Evolutionary conservation across 2,329 filamentous ascomycete genomes (phyloP).

Genomic region (Fusarium keratoplasticum): DNA sequence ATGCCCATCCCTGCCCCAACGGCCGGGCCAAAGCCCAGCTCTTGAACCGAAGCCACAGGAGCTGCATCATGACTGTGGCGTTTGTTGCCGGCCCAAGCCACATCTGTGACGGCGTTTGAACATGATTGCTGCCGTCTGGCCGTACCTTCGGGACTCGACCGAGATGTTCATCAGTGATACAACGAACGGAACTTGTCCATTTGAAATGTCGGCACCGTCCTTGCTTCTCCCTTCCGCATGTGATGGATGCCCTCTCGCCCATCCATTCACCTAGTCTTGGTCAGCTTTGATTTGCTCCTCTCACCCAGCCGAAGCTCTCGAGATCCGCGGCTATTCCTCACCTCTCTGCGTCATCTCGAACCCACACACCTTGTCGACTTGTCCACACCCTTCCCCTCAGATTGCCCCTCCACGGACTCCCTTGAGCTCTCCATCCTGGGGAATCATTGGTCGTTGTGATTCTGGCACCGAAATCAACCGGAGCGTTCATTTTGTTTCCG

Average conservation of each 20-base stretch:
- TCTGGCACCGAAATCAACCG: slow-evolving; percentile 1
- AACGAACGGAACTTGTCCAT: slow-evolving; percentile 28
- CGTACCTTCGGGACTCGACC: slow-evolving; percentile 42
- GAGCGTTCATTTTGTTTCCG: neutral
- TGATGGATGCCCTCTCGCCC: neutral
- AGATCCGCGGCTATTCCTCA: slow-evolving; percentile 40
- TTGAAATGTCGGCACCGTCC: neutral
- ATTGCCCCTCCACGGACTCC: neutral
- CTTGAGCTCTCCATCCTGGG: neutral
- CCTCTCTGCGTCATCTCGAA: slow-evolving; percentile 20
- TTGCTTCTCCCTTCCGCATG: slow-evolving; percentile 5
- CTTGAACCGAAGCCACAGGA: slow-evolving; percentile 43
- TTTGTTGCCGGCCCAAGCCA: slow-evolving; percentile 8
- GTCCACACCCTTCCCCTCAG: slow-evolving; percentile 13
- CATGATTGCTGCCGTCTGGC: slow-evolving; percentile 21
- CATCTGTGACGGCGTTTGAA: neutral
- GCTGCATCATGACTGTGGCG: slow-evolving; percentile 20
- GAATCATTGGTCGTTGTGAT: neutral
- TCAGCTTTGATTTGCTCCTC: slow-evolving; percentile 22
- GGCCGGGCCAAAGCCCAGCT: slow-evolving; percentile 33
- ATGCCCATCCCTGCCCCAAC: slow-evolving; percentile 40
- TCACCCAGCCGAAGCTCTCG: slow-evolving; percentile 30
- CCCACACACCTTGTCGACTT: neutral
- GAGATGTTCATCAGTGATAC: slow-evolving; percentile 33
- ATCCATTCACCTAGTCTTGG: neutral